Evolutionary conservation across 768 basidiomycete species (phyloP), one percentile per base, ranked within the genome.

Genomic region (Leucocoprinus leucothites): DNA sequence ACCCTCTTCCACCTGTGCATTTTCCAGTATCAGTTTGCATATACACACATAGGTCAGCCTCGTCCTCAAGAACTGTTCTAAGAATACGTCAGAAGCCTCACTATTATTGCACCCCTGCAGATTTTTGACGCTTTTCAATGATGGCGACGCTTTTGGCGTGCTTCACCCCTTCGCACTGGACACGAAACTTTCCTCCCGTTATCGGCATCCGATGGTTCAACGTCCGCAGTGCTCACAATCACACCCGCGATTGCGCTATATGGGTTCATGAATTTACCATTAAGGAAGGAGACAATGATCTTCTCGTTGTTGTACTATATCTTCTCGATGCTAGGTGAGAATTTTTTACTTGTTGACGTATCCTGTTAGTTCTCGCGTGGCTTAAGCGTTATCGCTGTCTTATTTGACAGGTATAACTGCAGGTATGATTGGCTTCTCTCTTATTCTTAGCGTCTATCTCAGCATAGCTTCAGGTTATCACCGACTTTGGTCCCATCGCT

Each of bases 401-500:
- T 34, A 21, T 44, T 43, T 48, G 51, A 45, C 59, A 78, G 78
- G 79, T 52, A 80, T 82, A 53, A 82, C 81, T 13, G 79, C 80
- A 61, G 74, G 79, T 74, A 51, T 52, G 65, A 48, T 58, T 45
- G 28, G 38, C 48, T 57, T 51, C 42, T 42, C 14, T 48, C 41
- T 19, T 11, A 43, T 28, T 19, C 22, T 21, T n/a, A n/a, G n/a
- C n/a, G n/a, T n/a, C n/a, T 44, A 21, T 53, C 25, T 51, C 25
- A 21, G 42, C 4, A 35, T 31, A 35, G n/a, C 38, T 51, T 48
- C 63, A 86, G 85, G 85, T 25, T 94, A 91, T 69, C 91, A 94
- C 70, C 82, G 91, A 48, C 75, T 92, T 7, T 94, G 89, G 88
- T 89, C 91, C 2, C 91, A 94, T 66, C 80, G 91, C 49, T 84